Percentiles rank a stretch among this genome's conserved stretches.
Evolutionary conservation across 306 rosid genomes (phyloP).

Genomic region (Morella rubra): DNA sequence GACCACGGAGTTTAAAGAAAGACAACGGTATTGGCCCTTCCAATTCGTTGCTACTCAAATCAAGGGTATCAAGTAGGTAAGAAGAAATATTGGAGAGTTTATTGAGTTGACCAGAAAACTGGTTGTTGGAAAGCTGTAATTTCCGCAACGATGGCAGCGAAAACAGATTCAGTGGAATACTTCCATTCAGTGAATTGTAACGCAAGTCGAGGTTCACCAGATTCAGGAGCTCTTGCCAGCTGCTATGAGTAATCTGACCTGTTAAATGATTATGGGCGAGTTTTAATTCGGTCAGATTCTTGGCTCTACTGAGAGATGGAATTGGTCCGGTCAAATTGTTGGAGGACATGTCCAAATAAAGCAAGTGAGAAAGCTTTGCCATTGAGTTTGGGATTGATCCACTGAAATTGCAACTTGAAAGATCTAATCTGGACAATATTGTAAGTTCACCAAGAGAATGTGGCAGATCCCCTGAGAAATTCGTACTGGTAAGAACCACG

Average conservation of each 20-base stretch:
- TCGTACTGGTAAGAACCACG: conserved; percentile 18
- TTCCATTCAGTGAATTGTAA: conserved; percentile 25
- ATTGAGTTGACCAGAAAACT: conserved; percentile 24
- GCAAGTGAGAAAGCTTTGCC: conserved; percentile 30
- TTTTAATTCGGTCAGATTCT: conserved; percentile 21
- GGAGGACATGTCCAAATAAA: conserved; percentile 29
- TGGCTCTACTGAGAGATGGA: conserved; percentile 38
- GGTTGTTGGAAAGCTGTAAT: conserved; percentile 21
- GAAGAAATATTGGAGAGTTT: conserved; percentile 16
- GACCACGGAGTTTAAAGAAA: not conserved
- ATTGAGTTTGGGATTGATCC: conserved; percentile 33
- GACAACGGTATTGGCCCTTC: conserved; percentile 12
- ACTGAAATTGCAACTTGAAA: conserved; percentile 32
- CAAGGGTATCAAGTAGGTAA: not conserved
- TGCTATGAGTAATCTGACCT: conserved; percentile 1
- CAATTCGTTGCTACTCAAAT: conserved; percentile 8
- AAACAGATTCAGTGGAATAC: conserved; percentile 25
- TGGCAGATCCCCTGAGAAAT: conserved; percentile 35
- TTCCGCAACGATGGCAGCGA: conserved; percentile 21
- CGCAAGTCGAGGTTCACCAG: conserved; percentile 25
- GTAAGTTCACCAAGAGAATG: conserved; percentile 18
- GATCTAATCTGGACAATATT: conserved; percentile 27
- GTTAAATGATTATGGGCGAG: conserved; percentile 22
- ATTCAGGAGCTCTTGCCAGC: conserved; percentile 25
- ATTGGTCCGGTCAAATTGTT: conserved; percentile 35